phyloP scores from a whole-genome alignment of 768 basidiomycete species.

The Boletus coccyginus region DNA sequence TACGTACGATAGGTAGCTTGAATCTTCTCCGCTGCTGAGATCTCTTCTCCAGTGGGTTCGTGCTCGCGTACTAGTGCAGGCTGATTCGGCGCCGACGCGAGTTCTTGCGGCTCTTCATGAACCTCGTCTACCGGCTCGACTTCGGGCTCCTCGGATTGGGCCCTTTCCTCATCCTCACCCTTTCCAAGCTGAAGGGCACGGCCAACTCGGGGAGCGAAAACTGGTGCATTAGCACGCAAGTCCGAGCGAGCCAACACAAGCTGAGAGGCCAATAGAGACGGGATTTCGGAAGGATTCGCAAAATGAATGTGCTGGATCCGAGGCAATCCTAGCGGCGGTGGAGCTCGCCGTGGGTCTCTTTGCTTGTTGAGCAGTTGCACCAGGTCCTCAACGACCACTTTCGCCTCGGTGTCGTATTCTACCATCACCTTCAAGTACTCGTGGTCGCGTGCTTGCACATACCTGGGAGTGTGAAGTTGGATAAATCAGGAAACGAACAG shows the following conservation, averaged over 20 bases:
- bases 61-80: constrained; percentile 14
- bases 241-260: constrained; percentile 11
- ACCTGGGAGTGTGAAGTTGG: too few relatives aligned
- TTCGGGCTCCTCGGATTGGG: background rate
- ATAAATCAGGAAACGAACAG: too few relatives aligned
- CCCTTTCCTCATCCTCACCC: background rate
- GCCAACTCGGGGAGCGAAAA: constrained; percentile 11
- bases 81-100: constrained; percentile 5
- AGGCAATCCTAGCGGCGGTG: too few relatives aligned
- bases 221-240: constrained; percentile 11
- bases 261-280: constrained; percentile 1
- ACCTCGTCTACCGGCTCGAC: constrained; percentile 5
- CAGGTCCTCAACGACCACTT: constrained; percentile 13
- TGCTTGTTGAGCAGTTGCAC: constrained; percentile 22
- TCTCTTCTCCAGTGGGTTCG: constrained; percentile 10
- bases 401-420: background rate
- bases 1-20: too few relatives aligned
- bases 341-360: background rate
- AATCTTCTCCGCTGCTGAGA: constrained; percentile 10
- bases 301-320: too few relatives aligned
- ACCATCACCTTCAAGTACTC: constrained; percentile 7
- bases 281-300: too few relatives aligned
- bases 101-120: constrained; percentile 14
- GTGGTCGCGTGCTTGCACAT: background rate
- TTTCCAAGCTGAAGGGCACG: background rate